Conservation (phyloP, 2,329 filamentous ascomycete species). For the Grosmannia huntii region DNA sequence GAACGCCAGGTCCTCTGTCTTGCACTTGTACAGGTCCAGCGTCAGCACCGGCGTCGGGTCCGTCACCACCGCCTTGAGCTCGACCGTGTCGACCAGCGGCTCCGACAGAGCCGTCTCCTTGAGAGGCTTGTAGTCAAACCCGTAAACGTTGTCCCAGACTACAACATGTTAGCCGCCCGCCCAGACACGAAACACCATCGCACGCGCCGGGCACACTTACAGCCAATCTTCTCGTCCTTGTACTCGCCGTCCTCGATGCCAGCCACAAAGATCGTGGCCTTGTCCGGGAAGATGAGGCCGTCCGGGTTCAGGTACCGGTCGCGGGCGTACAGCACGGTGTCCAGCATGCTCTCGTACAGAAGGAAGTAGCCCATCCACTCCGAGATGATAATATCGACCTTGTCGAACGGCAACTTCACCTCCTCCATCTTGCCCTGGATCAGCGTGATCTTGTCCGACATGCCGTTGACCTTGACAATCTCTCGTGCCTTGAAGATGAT, state of each 20-base stretch:
- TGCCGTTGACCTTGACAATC: conserved; percentile 84
- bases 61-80: conserved; percentile 92
- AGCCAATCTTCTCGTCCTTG: conserved; percentile 99
- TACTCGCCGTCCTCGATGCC: conserved; percentile 98
- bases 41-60: conserved; percentile 77
- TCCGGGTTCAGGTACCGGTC: conserved; percentile 80
- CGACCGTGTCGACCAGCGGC: conserved; percentile 93
- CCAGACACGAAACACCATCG: no score
- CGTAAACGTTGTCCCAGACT: conserved; percentile 99
- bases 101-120: conserved; percentile 90
- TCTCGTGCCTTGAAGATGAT: conserved; percentile 98
- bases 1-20: conserved; percentile 72
- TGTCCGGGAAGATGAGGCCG: conserved; percentile 95
- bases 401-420: conserved; percentile 79
- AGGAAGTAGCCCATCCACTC: conserved; percentile 99
- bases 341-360: conserved; percentile 96
- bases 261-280: conserved; percentile 92
- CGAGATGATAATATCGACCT: conserved; percentile 98
- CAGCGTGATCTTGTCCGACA: conserved; percentile 92
- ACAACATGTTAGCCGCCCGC: neutral
- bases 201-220: conserved; percentile 40
- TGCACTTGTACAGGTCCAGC: conserved; percentile 89
- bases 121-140: conserved; percentile 90
- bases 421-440: conserved; percentile 99
- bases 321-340: conserved; percentile 92